Evolutionary conservation across 1,139 yeast genomes (phyloP).

Genomic region (Saccharomyces hybrid): DNA sequence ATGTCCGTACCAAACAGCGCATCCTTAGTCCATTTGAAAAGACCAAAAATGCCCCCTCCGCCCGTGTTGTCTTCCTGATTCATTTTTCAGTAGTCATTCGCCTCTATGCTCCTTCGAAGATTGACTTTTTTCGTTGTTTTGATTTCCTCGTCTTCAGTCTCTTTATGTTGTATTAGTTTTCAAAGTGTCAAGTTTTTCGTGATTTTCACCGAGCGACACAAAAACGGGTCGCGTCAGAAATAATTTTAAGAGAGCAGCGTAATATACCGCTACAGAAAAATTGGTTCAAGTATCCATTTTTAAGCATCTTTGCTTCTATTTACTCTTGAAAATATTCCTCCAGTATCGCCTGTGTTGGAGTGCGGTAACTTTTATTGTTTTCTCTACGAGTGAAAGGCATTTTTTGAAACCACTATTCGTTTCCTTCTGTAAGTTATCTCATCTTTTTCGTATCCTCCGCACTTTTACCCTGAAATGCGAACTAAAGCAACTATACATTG

Average conservation of each 20-base stretch:
- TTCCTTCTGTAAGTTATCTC: background rate
- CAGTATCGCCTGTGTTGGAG: background rate
- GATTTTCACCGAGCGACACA: slow-evolving; percentile 1
- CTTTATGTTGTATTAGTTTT: background rate
- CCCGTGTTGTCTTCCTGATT: background rate
- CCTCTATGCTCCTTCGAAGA: background rate
- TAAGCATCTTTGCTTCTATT: background rate
- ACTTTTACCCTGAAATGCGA: background rate
- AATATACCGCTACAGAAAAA: background rate
- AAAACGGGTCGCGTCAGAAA: background rate
- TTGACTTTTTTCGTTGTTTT: background rate
- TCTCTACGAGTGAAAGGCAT: background rate
- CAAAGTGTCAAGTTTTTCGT: background rate
- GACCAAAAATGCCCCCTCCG: slow-evolving; percentile 9
- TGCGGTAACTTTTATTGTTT: background rate
- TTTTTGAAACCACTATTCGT: background rate
- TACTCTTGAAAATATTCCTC: background rate
- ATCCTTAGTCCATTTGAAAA: slow-evolving; percentile 30
- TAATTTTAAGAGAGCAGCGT: background rate
- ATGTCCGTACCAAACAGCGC: slow-evolving; percentile 26
- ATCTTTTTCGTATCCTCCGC: background rate
- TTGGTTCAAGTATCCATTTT: background rate
- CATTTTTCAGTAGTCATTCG: background rate
- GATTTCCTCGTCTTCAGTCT: background rate
- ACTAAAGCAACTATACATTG: background rate